phyloP scores from a whole-genome alignment of 78 protist genomes.

The Dictyostelium citrinum region DNA sequence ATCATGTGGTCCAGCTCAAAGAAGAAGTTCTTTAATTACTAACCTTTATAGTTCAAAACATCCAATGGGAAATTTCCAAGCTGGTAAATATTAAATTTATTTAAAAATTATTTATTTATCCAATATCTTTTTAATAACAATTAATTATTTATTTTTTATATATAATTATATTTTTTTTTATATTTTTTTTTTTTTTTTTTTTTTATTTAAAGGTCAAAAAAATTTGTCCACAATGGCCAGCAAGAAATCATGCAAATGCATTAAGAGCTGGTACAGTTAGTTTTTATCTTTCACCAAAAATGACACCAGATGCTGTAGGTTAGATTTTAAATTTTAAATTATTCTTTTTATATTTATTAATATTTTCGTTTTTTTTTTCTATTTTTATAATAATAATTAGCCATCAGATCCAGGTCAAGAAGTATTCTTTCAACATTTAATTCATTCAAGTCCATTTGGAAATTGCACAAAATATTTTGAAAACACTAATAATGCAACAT shows the following conservation, averaged over 20 bases:
- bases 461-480: conserved; percentile 51
- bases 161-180: too few species aligned
- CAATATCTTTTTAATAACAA: not conserved
- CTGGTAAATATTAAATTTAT: not conserved
- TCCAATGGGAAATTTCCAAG: conserved; percentile 52
- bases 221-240: conserved; percentile 75
- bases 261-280: conserved; percentile 58
- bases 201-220: conserved; percentile 19
- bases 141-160: too few species aligned
- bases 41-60: conserved; percentile 2
- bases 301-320: not conserved
- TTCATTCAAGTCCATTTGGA: conserved; percentile 53
- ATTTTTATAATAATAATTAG: not conserved
- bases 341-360: not conserved
- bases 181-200: not conserved
- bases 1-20: conserved; percentile 73
- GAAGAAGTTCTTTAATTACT: not conserved
- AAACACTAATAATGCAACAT: conserved; percentile 61
- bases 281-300: conserved; percentile 32
- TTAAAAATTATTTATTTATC: too few species aligned
- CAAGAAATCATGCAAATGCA: conserved; percentile 66
- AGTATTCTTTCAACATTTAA: conserved; percentile 18
- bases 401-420: conserved; percentile 1
- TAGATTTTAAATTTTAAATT: not conserved
- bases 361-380: not conserved